These are phyloP conservation scores for Trametes coccinea DNA, from an alignment of 768 basidiomycete genomes.

Conservation along the genomic window DNA sequence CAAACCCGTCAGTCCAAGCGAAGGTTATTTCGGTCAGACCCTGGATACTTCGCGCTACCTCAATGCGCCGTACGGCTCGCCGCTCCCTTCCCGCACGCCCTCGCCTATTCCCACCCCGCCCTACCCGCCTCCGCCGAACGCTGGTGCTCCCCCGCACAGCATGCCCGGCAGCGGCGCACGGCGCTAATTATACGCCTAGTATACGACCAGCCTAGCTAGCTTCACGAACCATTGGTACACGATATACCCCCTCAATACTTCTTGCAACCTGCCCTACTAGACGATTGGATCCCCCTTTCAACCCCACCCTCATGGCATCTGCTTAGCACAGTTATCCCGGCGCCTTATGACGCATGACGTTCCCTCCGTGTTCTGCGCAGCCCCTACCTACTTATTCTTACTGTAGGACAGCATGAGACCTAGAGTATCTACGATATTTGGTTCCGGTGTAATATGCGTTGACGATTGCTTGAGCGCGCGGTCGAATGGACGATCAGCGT, in stretches of 20 bases:
- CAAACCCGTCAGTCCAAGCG: constrained; percentile 17
- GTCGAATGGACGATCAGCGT: not conserved
- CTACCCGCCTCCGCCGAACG: constrained; percentile 22
- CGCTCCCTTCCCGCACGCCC: constrained; percentile 49
- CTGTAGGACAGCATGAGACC: constrained; percentile 17
- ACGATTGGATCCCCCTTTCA: constrained; percentile 7
- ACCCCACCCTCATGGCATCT: constrained; percentile 15
- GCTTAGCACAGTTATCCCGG: constrained; percentile 13
- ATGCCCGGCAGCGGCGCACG: constrained; percentile 22
- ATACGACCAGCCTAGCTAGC: constrained; percentile 23
- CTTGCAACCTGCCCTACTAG: constrained; percentile 7
- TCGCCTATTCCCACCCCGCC: constrained; percentile 39
- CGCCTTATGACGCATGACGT: constrained; percentile 11
- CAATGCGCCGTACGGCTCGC: constrained; percentile 51
- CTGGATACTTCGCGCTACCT: constrained; percentile 47
- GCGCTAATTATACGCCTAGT: constrained; percentile 22
- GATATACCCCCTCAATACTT: constrained; percentile 20
- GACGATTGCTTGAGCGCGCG: not conserved
- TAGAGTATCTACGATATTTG: constrained; percentile 24
- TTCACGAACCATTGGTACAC: constrained; percentile 17
- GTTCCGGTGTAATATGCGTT: constrained; percentile 15
- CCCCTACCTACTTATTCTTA: not conserved
- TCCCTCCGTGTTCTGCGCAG: constrained; percentile 12
- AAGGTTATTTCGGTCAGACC: constrained; percentile 42
- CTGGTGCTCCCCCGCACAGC: constrained; percentile 1